Evolutionary conservation across 805 yeast species (phyloP).

Genomic region (Debaryomyces tyrocola): DNA sequence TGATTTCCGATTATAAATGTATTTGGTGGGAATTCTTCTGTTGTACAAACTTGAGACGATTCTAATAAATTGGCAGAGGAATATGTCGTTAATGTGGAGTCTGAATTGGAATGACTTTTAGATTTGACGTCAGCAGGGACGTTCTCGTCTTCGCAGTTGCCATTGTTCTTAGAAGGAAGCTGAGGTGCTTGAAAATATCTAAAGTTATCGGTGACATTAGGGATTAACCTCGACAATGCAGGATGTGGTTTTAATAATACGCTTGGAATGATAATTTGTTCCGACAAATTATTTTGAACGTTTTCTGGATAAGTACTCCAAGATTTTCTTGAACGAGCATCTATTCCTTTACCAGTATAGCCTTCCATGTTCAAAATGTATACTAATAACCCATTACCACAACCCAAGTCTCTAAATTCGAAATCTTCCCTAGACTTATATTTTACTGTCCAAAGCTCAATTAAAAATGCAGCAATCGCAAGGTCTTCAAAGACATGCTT

Average conservation of each 20-base stretch:
- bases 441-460: slow-evolving; percentile 72
- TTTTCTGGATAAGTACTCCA: slow-evolving; percentile 77
- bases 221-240: slow-evolving; percentile 50
- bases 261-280: slow-evolving; percentile 83
- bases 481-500: slow-evolving; percentile 96
- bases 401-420: slow-evolving; percentile 86
- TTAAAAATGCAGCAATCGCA: slow-evolving; percentile 91
- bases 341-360: slow-evolving; percentile 78
- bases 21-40: slow-evolving; percentile 64
- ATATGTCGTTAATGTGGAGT: slow-evolving; percentile 54
- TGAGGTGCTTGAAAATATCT: slow-evolving; percentile 56
- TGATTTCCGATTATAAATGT: slow-evolving; percentile 92
- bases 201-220: slow-evolving; percentile 61
- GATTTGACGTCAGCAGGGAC: background rate
- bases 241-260: slow-evolving; percentile 71
- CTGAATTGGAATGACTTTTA: slow-evolving; percentile 2
- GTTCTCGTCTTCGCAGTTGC: background rate
- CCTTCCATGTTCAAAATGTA: slow-evolving; percentile 79
- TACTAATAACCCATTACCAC: slow-evolving; percentile 90
- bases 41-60: slow-evolving; percentile 52
- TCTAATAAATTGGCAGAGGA: slow-evolving; percentile 52
- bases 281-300: slow-evolving; percentile 58
- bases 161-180: slow-evolving; percentile 12
- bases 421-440: slow-evolving; percentile 46
- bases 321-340: slow-evolving; percentile 85